Conservation (phyloP, 306 rosid species). For the Prunus persica region DNA sequence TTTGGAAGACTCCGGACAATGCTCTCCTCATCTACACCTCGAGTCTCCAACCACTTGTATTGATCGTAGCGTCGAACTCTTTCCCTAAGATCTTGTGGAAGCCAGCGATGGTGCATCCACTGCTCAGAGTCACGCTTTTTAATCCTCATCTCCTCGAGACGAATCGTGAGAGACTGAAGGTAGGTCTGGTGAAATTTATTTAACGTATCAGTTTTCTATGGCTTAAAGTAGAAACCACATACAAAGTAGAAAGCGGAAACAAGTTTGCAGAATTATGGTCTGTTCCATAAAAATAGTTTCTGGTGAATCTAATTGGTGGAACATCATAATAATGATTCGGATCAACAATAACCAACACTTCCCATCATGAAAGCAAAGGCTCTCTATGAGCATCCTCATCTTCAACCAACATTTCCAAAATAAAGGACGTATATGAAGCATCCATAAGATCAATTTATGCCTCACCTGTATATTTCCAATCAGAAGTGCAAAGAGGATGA, state of each 20-base stretch:
- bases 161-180: constrained; percentile 52
- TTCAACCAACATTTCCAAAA: not conserved
- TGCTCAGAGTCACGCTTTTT: constrained; percentile 56
- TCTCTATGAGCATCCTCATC: not conserved
- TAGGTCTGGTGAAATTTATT: constrained; percentile 39
- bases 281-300: not conserved
- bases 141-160: constrained; percentile 61
- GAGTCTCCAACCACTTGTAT: constrained; percentile 58
- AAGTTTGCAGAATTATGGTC: not conserved
- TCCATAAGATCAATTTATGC: not conserved
- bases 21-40: constrained; percentile 60
- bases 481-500: constrained; percentile 76
- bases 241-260: not conserved
- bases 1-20: constrained; percentile 50
- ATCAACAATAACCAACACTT: not conserved
- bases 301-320: not conserved
- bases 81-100: constrained; percentile 55
- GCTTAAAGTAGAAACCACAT: not conserved
- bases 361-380: not conserved
- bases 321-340: not conserved
- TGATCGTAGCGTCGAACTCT: constrained; percentile 52
- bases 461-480: constrained; percentile 93
- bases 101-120: constrained; percentile 66
- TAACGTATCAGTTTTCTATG: not conserved
- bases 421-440: not conserved